phyloP scores from a whole-genome alignment of 306 rosid species.

The Inga laurina region DNA sequence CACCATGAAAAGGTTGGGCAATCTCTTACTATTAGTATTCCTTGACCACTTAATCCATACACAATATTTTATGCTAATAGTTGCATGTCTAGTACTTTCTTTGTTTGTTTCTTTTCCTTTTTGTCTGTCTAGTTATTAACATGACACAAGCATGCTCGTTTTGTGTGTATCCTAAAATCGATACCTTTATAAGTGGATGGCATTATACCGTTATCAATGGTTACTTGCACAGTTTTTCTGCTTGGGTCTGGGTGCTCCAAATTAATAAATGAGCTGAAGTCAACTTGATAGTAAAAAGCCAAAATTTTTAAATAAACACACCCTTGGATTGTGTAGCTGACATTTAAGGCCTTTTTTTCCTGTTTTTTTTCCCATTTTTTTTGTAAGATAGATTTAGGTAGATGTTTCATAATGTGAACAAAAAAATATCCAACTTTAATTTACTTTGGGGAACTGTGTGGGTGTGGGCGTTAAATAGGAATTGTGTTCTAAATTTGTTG shows the following conservation, averaged over 20 bases:
- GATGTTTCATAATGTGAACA: background rate
- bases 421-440: background rate
- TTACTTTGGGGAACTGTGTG: background rate
- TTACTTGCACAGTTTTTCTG: background rate
- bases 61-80: background rate
- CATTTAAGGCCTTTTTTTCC: background rate
- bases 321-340: background rate
- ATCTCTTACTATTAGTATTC: background rate
- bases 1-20: slow-evolving; percentile 90
- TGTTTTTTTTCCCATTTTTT: background rate
- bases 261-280: background rate
- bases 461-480: background rate
- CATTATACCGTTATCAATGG: background rate
- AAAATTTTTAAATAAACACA: background rate
- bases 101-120: background rate
- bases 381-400: background rate
- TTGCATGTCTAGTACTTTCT: background rate
- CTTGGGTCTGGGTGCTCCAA: background rate
- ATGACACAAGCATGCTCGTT: slow-evolving; percentile 5
- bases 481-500: background rate
- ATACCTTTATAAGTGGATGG: background rate
- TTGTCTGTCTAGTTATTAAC: background rate
- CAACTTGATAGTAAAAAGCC: background rate
- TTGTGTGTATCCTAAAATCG: background rate
- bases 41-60: slow-evolving; percentile 3